Evolutionary conservation across 1,284 basidiomycete species (phyloP).

Genomic region (Sanghuangporus weigelae): DNA sequence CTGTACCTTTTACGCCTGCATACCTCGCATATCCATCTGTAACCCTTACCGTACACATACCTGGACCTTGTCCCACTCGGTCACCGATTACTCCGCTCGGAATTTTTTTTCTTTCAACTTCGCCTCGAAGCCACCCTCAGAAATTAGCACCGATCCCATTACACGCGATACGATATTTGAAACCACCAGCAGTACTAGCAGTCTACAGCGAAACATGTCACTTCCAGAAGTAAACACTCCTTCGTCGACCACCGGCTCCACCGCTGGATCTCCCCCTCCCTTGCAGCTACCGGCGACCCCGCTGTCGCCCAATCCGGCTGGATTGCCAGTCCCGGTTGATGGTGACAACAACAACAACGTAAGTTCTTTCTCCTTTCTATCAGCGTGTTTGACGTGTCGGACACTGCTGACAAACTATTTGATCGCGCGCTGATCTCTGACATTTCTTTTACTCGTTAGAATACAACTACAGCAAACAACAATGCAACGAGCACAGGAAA

Average conservation of each 20-base stretch:
- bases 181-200: constrained; percentile 11
- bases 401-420: background rate
- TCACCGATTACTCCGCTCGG: background rate
- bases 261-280: constrained; percentile 33
- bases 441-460: constrained; percentile 1
- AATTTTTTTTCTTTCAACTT: background rate
- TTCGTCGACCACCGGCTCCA: constrained; percentile 39
- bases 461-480: constrained; percentile 25
- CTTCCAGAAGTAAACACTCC: constrained; percentile 50
- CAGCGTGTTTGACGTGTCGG: background rate
- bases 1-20: background rate
- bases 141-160: background rate
- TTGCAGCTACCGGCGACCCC: constrained; percentile 40
- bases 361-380: constrained; percentile 1
- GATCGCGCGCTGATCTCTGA: background rate
- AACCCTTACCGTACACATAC: constrained; percentile 9
- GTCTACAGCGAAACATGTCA: constrained; percentile 14
- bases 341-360: constrained; percentile 7
- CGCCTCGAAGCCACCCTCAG: background rate
- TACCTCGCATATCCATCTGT: background rate
- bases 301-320: constrained; percentile 34
- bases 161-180: constrained; percentile 9
- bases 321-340: constrained; percentile 28
- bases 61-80: background rate
- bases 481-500: constrained; percentile 38